These are phyloP conservation scores for Diaporthe sp. DNA, from an alignment of 2,329 filamentous ascomycete species.

Conservation along the genomic window DNA sequence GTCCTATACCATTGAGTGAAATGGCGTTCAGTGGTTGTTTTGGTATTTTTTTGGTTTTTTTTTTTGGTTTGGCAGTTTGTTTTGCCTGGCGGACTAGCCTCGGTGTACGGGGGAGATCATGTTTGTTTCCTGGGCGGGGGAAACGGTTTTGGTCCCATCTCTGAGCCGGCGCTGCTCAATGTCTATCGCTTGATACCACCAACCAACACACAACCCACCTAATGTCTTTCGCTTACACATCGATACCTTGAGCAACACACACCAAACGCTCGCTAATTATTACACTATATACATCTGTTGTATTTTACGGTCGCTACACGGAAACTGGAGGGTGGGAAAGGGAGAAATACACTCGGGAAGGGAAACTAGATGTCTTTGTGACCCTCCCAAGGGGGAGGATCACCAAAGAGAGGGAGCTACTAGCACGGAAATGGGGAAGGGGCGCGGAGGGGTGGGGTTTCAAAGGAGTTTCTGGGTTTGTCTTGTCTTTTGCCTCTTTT, in stretches of 20 bases:
- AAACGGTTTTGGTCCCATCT: slow-evolving; percentile 25
- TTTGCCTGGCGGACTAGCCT: slow-evolving; percentile 13
- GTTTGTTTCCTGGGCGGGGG: background rate
- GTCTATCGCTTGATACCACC: slow-evolving; percentile 29
- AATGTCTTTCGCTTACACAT: slow-evolving; percentile 32
- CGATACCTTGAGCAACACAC: slow-evolving; percentile 29
- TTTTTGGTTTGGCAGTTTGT: background rate
- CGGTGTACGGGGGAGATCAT: slow-evolving; percentile 21
- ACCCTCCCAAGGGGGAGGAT: background rate
- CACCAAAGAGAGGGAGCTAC: background rate
- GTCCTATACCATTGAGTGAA: slow-evolving; percentile 13
- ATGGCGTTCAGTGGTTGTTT: background rate
- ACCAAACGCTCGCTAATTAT: slow-evolving; percentile 33
- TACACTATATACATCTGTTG: slow-evolving; percentile 26
- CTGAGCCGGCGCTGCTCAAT: slow-evolving; percentile 28
- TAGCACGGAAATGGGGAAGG: background rate
- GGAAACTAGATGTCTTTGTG: slow-evolving; percentile 29
- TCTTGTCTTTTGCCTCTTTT: background rate
- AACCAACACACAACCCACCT: slow-evolving; percentile 24
- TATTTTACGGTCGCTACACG: slow-evolving; percentile 31
- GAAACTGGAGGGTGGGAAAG: background rate
- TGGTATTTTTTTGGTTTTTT: background rate
- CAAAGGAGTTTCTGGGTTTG: slow-evolving; percentile 5
- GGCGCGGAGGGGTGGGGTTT: background rate
- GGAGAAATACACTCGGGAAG: slow-evolving; percentile 7